Evolutionary conservation across 805 yeast species (phyloP).

Genomic region (Wickerhamiella azyma): DNA sequence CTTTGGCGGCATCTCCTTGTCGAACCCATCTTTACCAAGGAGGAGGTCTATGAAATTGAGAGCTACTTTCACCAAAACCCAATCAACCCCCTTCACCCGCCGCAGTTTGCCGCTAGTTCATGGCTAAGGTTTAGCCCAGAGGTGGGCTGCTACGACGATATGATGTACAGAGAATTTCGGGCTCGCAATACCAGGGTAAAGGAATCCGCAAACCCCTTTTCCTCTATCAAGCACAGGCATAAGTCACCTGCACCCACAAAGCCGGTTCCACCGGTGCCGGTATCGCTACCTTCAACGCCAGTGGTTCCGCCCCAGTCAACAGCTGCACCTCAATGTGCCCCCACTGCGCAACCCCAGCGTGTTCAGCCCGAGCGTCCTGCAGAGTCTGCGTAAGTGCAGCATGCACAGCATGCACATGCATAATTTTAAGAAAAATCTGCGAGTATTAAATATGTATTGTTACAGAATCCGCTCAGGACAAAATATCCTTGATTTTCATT

Average conservation of each 20-base stretch:
- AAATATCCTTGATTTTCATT: conserved; percentile 4
- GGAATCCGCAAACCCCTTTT: background rate
- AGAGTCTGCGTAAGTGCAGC: background rate
- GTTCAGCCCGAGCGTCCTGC: background rate
- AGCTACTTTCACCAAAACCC: background rate
- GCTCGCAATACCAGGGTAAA: background rate
- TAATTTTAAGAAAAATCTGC: background rate
- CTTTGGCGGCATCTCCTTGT: conserved; percentile 1
- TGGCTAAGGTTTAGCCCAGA: background rate
- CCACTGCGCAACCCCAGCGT: background rate
- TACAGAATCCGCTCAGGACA: background rate
- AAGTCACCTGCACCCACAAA: background rate
- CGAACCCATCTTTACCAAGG: conserved; percentile 4
- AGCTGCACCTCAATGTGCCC: too few relatives aligned
- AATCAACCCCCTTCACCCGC: background rate
- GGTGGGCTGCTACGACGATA: background rate
- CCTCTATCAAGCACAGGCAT: background rate
- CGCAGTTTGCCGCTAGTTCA: background rate
- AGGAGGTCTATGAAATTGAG: conserved; percentile 6
- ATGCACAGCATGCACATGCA: background rate
- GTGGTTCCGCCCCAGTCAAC: too few relatives aligned
- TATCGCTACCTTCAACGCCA: too few relatives aligned
- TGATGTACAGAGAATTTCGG: background rate
- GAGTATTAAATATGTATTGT: background rate
- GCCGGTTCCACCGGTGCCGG: background rate